Percentiles rank a stretch among this genome's conserved stretches.
Conservation (phyloP, 176 grass and related monocot species). For the Oryza brachyantha region DNA sequence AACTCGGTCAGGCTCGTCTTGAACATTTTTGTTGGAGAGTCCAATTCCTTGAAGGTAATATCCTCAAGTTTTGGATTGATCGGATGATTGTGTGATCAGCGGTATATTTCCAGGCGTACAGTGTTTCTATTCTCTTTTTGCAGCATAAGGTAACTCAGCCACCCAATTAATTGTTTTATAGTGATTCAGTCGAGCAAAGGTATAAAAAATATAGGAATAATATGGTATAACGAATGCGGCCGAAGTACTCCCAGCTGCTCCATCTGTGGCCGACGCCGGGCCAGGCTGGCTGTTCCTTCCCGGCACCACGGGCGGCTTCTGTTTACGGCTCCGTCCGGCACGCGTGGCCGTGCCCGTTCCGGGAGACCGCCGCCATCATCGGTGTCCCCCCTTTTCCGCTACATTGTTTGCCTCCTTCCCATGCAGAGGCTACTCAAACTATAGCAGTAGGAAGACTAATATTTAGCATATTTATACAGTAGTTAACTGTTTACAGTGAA, state of each 20-base stretch:
- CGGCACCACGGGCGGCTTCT: background rate
- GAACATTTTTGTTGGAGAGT: background rate
- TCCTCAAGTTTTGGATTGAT: no score
- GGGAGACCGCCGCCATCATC: conserved; percentile 33
- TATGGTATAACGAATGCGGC: no score
- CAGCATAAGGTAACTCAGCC: no score
- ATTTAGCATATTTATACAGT: no score
- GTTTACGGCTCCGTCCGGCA: conserved; percentile 17
- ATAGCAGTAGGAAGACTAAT: background rate
- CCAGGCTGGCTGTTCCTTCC: background rate
- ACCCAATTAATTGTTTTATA: no score
- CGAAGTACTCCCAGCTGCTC: background rate
- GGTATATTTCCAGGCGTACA: no score
- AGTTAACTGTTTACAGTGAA: no score
- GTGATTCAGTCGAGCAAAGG: no score
- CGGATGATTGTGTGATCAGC: no score
- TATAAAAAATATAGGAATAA: no score
- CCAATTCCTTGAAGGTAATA: no score
- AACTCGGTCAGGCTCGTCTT: background rate
- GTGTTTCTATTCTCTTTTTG: no score
- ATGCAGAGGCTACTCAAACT: background rate
- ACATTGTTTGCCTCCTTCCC: background rate
- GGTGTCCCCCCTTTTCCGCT: conserved; percentile 19
- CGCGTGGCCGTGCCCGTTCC: conserved; percentile 2
- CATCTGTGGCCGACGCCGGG: background rate